Conservation (phyloP, 345 rosid genomes). For the Sonneratia caseolaris region DNA sequence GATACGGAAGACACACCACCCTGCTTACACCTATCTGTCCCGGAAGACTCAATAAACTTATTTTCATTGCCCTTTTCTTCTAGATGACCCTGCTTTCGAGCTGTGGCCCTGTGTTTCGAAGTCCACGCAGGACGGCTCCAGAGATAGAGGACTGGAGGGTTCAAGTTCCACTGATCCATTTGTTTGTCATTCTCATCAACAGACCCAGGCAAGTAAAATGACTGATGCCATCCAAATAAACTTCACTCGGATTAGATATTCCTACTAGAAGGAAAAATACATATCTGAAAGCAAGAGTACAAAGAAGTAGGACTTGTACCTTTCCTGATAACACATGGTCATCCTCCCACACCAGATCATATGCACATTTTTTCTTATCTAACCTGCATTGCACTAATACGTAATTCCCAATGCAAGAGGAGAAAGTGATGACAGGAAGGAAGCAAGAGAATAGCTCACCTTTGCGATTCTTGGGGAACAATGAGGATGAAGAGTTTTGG, state of each 20-base stretch:
- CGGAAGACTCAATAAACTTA: conserved; percentile 15
- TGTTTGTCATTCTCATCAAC: conserved; percentile 55
- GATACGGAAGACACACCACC: conserved; percentile 9
- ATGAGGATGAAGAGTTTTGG: conserved; percentile 88
- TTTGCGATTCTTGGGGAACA: conserved; percentile 78
- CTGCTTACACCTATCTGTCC: conserved; percentile 10
- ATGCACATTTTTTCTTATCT: conserved; percentile 49
- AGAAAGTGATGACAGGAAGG: conserved; percentile 1
- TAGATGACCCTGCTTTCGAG: conserved; percentile 47
- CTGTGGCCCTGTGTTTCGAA: conserved; percentile 44
- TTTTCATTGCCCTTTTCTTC: background rate
- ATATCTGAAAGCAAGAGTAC: background rate
- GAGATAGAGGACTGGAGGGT: conserved; percentile 66
- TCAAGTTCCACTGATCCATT: conserved; percentile 65
- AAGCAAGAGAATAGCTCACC: conserved; percentile 31
- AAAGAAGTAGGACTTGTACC: conserved; percentile 25
- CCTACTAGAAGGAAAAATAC: background rate
- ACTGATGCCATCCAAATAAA: conserved; percentile 28
- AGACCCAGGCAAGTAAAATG: conserved; percentile 91
- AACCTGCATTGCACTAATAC: conserved; percentile 38
- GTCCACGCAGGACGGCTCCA: conserved; percentile 78
- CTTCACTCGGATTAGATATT: background rate
- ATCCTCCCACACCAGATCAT: conserved; percentile 79
- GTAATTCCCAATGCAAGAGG: conserved; percentile 1
- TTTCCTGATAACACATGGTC: conserved; percentile 55